Percentiles rank a stretch among this genome's conserved stretches.
phyloP scores from a whole-genome alignment of 306 rosid species.

The Sindora glabra region DNA sequence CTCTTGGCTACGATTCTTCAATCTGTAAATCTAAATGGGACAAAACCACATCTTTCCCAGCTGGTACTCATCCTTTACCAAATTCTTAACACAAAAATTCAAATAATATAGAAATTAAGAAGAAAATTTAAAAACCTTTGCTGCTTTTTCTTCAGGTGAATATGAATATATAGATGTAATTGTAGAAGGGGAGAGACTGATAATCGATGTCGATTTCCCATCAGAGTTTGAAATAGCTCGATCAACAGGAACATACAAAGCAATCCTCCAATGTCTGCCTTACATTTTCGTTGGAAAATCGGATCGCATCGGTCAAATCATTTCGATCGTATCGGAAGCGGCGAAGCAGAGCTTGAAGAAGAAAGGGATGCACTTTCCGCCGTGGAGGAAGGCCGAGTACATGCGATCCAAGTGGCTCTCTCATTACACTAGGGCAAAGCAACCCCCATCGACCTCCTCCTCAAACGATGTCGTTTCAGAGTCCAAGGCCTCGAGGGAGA shows the following conservation, averaged over 20 bases:
- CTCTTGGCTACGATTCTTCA: constrained; percentile 75
- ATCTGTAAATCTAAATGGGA: constrained; percentile 92
- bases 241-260: constrained; percentile 72
- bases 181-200: constrained; percentile 65
- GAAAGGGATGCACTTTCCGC: constrained; percentile 97
- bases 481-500: not conserved
- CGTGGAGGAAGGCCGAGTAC: constrained; percentile 93
- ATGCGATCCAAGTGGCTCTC: constrained; percentile 94
- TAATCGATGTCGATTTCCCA: constrained; percentile 80
- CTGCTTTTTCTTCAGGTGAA: constrained; percentile 68
- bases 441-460: constrained; percentile 9
- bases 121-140: constrained; percentile 3
- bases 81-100: too few relatives aligned
- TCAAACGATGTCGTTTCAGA: not conserved
- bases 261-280: constrained; percentile 77
- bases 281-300: constrained; percentile 75
- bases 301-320: constrained; percentile 73
- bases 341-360: constrained; percentile 83
- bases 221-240: constrained; percentile 97
- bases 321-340: constrained; percentile 69
- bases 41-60: constrained; percentile 59
- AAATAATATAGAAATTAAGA: not conserved
- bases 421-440: constrained; percentile 32
- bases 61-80: constrained; percentile 36
- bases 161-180: constrained; percentile 85